phyloP scores from a whole-genome alignment of 805 yeast genomes.

The Maudiozyma pseudohumilis region DNA sequence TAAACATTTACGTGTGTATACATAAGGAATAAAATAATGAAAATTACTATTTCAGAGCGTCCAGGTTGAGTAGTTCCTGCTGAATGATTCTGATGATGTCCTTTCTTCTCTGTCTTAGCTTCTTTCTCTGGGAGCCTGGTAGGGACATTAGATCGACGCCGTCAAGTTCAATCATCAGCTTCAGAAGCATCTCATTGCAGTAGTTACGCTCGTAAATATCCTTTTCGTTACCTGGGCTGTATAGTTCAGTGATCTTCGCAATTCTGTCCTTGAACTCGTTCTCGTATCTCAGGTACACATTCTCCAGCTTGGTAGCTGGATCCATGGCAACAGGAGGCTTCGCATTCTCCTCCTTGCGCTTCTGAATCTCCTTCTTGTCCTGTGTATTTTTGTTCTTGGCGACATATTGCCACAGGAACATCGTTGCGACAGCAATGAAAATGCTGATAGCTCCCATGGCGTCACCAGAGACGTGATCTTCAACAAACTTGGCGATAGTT shows the following conservation, averaged over 20 bases:
- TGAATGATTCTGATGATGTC: conserved; percentile 52
- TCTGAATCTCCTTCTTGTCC: conserved; percentile 1
- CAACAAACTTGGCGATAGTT: neutral
- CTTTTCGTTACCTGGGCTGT: conserved; percentile 19
- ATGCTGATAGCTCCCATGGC: conserved; percentile 9
- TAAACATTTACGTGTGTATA: neutral
- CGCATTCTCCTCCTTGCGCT: neutral
- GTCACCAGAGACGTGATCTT: conserved; percentile 1
- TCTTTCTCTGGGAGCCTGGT: conserved; percentile 35
- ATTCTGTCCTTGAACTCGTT: conserved; percentile 22
- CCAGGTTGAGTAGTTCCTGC: conserved; percentile 46
- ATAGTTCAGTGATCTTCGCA: conserved; percentile 12
- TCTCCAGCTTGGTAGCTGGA: conserved; percentile 20
- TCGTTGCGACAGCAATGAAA: conserved; percentile 11
- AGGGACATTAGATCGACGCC: conserved; percentile 38
- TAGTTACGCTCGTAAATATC: conserved; percentile 41
- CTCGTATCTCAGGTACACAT: conserved; percentile 18
- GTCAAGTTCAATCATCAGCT: conserved; percentile 57
- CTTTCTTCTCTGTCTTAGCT: conserved; percentile 49
- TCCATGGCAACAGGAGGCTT: conserved; percentile 16
- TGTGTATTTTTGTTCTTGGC: neutral
- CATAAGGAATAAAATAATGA: too few species aligned
- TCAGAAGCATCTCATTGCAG: conserved; percentile 58
- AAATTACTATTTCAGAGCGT: conserved; percentile 24
- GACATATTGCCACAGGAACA: conserved; percentile 11